A percentile compares a stretch with the other conserved stretches of the same genome.
Conservation (phyloP, 108 stramenopile genomes). For the Mediolabrus comicus region DNA sequence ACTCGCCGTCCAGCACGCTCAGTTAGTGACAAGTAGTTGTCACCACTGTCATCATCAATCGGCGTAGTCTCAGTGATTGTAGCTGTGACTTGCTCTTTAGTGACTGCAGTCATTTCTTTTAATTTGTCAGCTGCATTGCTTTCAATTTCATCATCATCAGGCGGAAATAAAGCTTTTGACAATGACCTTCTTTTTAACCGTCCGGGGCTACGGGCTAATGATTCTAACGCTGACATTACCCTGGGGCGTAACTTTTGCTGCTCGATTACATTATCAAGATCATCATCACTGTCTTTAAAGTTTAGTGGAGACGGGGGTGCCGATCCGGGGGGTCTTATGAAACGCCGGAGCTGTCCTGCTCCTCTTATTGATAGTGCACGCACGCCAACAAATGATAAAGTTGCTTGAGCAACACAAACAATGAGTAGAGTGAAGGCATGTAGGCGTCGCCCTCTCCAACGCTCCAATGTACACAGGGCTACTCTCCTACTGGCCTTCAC, state of each 20-base stretch:
- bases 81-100: background rate
- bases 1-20: background rate
- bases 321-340: background rate
- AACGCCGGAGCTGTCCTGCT: too few relatives aligned
- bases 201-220: background rate
- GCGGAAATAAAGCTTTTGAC: conserved; percentile 15
- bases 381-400: background rate
- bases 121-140: background rate
- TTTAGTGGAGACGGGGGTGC: conserved; percentile 10
- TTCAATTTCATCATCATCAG: background rate
- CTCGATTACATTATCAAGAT: conserved; percentile 4
- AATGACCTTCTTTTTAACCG: conserved; percentile 14
- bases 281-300: conserved; percentile 37
- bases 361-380: background rate
- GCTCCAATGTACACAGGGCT: too few relatives aligned
- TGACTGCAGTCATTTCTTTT: background rate
- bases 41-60: background rate
- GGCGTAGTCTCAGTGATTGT: background rate
- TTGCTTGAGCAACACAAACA: too few relatives aligned
- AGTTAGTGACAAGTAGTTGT: background rate
- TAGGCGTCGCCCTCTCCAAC: too few relatives aligned
- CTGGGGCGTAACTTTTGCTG: background rate
- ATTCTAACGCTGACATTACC: background rate
- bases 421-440: too few relatives aligned
- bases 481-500: too few relatives aligned